phyloP scores from a whole-genome alignment of 176 grass and related monocot species.

The Melocanna baccifera region DNA sequence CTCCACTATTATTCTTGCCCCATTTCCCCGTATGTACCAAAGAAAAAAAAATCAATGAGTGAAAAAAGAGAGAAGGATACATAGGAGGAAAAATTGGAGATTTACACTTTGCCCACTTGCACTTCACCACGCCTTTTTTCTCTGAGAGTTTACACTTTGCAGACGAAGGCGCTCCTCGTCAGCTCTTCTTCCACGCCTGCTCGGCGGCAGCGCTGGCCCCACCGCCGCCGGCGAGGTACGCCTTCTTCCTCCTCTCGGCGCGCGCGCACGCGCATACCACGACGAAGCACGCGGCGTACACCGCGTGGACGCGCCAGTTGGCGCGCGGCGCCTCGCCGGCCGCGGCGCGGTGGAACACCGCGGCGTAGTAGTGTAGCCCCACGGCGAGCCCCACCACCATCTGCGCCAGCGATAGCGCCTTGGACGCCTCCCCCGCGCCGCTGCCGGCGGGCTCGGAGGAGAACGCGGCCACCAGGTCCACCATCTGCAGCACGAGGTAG shows the following conservation, averaged over 20 bases:
- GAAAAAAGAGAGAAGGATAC: background rate
- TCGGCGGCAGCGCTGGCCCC: conserved; percentile 46
- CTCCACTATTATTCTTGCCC: background rate
- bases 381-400: conserved; percentile 90
- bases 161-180: background rate
- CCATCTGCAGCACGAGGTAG: conserved; percentile 86
- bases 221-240: conserved; percentile 50
- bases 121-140: background rate
- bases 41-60: background rate
- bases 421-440: background rate
- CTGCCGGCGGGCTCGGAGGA: conserved; percentile 46
- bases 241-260: conserved; percentile 88
- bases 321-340: conserved; percentile 71
- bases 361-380: conserved; percentile 90
- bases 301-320: conserved; percentile 84
- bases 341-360: conserved; percentile 91
- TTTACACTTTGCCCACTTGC: background rate
- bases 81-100: background rate
- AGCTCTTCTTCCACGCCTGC: conserved; percentile 84
- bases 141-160: background rate
- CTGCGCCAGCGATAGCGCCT: conserved; percentile 70
- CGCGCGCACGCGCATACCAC: conserved; percentile 74
- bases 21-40: background rate
- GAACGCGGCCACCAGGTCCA: conserved; percentile 60
- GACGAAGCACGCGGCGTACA: conserved; percentile 83